phyloP scores from a whole-genome alignment of 1,139 yeast species.

The Blastobotrys proliferans region DNA sequence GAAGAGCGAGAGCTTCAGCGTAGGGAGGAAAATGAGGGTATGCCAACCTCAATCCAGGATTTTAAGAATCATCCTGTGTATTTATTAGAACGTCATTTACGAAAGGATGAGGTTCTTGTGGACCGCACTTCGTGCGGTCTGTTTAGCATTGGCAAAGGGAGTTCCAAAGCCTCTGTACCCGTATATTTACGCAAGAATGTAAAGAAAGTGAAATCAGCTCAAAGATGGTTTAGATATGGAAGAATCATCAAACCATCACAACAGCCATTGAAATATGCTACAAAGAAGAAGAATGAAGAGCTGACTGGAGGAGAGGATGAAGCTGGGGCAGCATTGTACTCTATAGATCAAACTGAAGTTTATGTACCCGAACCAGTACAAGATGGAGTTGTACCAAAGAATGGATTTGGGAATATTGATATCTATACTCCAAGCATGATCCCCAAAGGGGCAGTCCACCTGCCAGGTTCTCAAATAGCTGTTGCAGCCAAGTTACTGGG shows the following conservation, averaged over 20 bases:
- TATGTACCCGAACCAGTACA: conserved; percentile 59
- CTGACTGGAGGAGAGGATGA: conserved; percentile 43
- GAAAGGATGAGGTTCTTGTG: conserved; percentile 62
- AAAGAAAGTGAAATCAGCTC: conserved; percentile 60
- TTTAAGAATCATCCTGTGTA: conserved; percentile 87
- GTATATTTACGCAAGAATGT: conserved; percentile 72
- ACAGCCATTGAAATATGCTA: conserved; percentile 47
- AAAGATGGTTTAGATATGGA: conserved; percentile 85
- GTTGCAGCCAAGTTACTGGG: conserved; percentile 67
- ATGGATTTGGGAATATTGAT: conserved; percentile 80
- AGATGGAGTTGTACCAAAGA: conserved; percentile 67
- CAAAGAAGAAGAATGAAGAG: conserved; percentile 24
- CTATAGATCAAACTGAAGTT: conserved; percentile 69
- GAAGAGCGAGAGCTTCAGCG: conserved; percentile 70
- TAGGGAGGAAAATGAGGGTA: conserved; percentile 70
- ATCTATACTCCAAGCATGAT: conserved; percentile 73
- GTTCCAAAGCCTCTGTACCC: conserved; percentile 21
- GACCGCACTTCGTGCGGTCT: conserved; percentile 15
- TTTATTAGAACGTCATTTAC: conserved; percentile 70
- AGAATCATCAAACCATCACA: conserved; percentile 67
- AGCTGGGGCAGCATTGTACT: conserved; percentile 55
- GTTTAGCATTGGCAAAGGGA: conserved; percentile 13
- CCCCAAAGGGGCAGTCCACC: conserved; percentile 72
- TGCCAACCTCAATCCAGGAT: conserved; percentile 81
- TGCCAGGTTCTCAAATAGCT: conserved; percentile 52